Evolutionary conservation across 2,329 filamentous ascomycete genomes (phyloP), one percentile per base, ranked within the genome.

Genomic region (Beauveria brongniartii): DNA sequence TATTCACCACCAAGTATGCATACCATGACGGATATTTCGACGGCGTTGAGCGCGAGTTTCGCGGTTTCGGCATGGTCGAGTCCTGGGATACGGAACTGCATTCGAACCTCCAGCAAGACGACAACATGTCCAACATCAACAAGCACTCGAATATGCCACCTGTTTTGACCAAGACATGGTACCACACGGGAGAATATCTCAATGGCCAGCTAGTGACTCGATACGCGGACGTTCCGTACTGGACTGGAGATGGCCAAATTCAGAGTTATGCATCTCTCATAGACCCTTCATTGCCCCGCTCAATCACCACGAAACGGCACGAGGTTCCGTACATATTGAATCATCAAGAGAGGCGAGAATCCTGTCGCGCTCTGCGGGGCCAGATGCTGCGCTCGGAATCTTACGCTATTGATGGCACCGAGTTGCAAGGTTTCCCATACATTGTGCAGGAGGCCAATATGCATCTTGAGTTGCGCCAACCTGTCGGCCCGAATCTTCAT

Each of bases 61-160:
- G 66, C 2, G 71, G 71, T 2, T 73, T 73, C 56, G 70, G 61
- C 3, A 66, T 67, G 62, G 70, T 71, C 1, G 70, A 73, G 44
- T 43, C 57, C 7, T 66, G 64, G 65, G 67, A 69, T 28, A 62
- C 64, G 2, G 65, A 69, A 51, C 40, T 64, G 8, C 63, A 61
- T 24, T 48, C 40, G 12, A 59, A 46, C 22, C 55, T 63, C 1
- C 28, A 48, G 52, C 20, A 53, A 26, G 58, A 26, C 20, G 37
- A 47, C 10, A 46, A 28, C 30, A 53, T 34, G 12, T 47, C 40
- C 30, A 59, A 59, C 40, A 52, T 59, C 12, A 59, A 24, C 56
- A 60, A 60, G 41, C 48, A 53, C 18, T 54, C 58, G 4, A 60
- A 60, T 20, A 16, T 60, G n/a, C 62, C 63, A 40, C 50, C 62